Evolutionary conservation across 73 alveolate species (phyloP).

Genomic region (Paramecium biaurelia): DNA sequence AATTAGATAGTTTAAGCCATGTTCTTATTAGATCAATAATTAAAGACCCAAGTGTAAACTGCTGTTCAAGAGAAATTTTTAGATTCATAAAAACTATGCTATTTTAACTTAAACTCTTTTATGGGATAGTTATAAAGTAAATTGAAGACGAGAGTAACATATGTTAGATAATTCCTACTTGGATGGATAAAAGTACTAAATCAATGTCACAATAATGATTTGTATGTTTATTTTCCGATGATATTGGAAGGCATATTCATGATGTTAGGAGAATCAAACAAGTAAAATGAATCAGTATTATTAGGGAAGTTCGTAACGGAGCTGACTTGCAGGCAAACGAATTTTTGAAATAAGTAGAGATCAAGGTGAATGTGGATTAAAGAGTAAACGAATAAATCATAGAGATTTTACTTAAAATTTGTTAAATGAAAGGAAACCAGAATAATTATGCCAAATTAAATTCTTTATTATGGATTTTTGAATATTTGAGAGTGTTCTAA

Average conservation of each 20-base stretch:
- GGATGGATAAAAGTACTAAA: conserved; percentile 26
- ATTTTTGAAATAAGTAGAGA: conserved; percentile 7
- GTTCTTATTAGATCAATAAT: neutral
- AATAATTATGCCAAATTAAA: conserved; percentile 36
- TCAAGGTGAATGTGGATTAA: neutral
- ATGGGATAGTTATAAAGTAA: neutral
- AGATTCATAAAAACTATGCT: neutral
- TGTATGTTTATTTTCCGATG: neutral
- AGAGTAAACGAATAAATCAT: conserved; percentile 6
- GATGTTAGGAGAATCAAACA: conserved; percentile 45
- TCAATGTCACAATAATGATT: neutral
- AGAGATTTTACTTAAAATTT: conserved; percentile 29
- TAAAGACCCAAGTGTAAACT: neutral
- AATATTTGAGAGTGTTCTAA: conserved; percentile 40
- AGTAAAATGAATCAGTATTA: neutral
- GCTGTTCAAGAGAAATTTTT: neutral
- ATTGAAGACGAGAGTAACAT: neutral
- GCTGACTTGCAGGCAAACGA: neutral
- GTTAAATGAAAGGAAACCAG: conserved; percentile 8
- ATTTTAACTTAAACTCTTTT: neutral
- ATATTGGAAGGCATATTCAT: conserved; percentile 24
- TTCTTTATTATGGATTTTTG: conserved; percentile 37
- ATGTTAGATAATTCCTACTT: neutral
- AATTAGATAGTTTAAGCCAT: neutral
- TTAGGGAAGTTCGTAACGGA: neutral